A percentile compares a stretch with the other conserved stretches of the same genome.
phyloP scores from a whole-genome alignment of 345 rosid genomes.

The Linum tenue region DNA sequence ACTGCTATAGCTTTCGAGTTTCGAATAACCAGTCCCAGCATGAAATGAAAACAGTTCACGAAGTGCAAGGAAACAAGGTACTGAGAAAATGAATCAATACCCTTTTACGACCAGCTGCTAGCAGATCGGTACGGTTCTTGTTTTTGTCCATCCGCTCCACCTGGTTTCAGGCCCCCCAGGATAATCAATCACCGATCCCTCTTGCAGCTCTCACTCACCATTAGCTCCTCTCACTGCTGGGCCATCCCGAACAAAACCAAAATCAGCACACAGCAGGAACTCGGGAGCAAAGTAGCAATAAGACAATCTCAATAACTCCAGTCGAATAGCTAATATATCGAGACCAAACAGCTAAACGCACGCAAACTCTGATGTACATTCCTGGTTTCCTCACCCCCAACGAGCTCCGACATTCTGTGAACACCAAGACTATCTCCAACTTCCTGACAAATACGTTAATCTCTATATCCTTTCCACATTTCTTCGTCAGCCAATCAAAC shows the following conservation, averaged over 20 bases:
- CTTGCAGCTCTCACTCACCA: constrained; percentile 31
- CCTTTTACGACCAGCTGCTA: constrained; percentile 91
- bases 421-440: too few relatives aligned
- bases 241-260: neutral
- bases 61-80: neutral
- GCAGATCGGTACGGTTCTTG: constrained; percentile 79
- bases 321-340: neutral
- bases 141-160: constrained; percentile 77
- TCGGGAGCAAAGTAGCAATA: neutral
- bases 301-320: neutral
- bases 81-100: constrained; percentile 20
- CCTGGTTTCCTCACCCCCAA: neutral
- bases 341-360: neutral
- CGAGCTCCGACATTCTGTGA: too few relatives aligned
- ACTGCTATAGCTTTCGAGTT: neutral
- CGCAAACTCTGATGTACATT: neutral
- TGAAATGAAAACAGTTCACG: neutral
- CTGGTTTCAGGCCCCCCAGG: constrained; percentile 18
- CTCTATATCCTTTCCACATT: neutral
- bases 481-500: neutral
- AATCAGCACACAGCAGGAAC: neutral
- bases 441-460: too few relatives aligned
- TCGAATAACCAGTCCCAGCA: neutral
- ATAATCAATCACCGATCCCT: constrained; percentile 16
- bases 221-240: constrained; percentile 17